These are phyloP conservation scores for Colletotrichum lentis DNA, from an alignment of 2,329 filamentous ascomycete species.

Conservation along the genomic window DNA sequence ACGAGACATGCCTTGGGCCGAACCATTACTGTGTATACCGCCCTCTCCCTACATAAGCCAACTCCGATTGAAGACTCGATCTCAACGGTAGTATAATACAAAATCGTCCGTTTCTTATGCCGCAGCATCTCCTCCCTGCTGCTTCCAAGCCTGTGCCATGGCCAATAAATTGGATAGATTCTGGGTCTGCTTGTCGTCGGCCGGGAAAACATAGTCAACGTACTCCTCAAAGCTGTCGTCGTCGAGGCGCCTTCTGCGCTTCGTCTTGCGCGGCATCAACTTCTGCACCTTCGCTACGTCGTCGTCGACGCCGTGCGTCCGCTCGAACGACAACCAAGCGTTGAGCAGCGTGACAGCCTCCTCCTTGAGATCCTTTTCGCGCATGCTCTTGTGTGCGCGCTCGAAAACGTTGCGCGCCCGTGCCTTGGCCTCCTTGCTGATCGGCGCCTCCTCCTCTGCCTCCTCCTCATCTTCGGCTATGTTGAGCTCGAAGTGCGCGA, in stretches of 20 bases:
- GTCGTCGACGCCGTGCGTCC: slow-evolving; percentile 77
- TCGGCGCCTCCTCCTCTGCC: slow-evolving; percentile 68
- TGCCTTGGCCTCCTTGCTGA: slow-evolving; percentile 84
- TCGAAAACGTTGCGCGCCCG: slow-evolving; percentile 86
- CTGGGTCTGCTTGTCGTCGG: slow-evolving; percentile 86
- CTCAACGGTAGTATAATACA: slow-evolving; percentile 6
- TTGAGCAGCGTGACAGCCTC: slow-evolving; percentile 92
- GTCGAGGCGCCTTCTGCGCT: slow-evolving; percentile 90
- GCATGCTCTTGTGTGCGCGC: slow-evolving; percentile 85
- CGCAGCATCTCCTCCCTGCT: slow-evolving; percentile 55
- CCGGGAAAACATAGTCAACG: slow-evolving; percentile 95
- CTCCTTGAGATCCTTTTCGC: slow-evolving; percentile 88
- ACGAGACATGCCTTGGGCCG: slow-evolving; percentile 6
- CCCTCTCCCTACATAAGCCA: background rate
- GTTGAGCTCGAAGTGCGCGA: slow-evolving; percentile 97
- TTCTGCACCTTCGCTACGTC: slow-evolving; percentile 85
- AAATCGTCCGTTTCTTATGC: background rate
- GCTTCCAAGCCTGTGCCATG: slow-evolving; percentile 89
- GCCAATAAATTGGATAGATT: slow-evolving; percentile 85
- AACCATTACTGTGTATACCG: background rate
- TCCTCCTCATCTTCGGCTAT: slow-evolving; percentile 78
- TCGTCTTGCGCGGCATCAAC: slow-evolving; percentile 92
- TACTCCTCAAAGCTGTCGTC: slow-evolving; percentile 97
- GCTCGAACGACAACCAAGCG: slow-evolving; percentile 92
- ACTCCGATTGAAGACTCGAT: slow-evolving; percentile 6